Percentiles rank a stretch among this genome's conserved stretches.
Conservation (phyloP, 495 filamentous ascomycete species). For the Saxophila tyrrhenica region DNA sequence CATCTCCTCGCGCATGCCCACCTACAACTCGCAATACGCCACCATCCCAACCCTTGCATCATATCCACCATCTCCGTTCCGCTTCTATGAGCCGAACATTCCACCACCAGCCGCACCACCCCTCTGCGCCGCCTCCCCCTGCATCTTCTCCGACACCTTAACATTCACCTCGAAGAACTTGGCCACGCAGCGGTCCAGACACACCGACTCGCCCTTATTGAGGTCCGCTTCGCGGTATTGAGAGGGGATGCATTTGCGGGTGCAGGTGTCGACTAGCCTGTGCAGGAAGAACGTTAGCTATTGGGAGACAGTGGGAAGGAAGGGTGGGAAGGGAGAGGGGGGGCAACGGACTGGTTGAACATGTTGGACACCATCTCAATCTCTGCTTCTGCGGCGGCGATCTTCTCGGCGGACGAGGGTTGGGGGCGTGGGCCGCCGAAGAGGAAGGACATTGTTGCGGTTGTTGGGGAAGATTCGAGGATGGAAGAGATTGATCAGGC, state of each 20-base stretch:
- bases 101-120: conserved; percentile 35
- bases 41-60: too few species aligned
- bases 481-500: too few species aligned
- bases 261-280: conserved; percentile 78
- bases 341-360: conserved; percentile 67
- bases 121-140: conserved; percentile 47
- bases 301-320: not conserved
- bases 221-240: conserved; percentile 91
- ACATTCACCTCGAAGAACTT: conserved; percentile 98
- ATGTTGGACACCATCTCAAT: conserved; percentile 90
- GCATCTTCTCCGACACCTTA: conserved; percentile 81
- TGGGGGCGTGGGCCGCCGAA: conserved; percentile 67
- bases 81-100: conserved; percentile 2
- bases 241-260: conserved; percentile 78
- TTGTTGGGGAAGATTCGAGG: too few species aligned
- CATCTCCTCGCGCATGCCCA: too few species aligned
- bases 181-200: conserved; percentile 86
- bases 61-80: too few species aligned
- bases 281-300: not conserved
- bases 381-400: conserved; percentile 86
- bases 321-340: not conserved
- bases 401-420: conserved; percentile 89
- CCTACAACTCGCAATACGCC: too few species aligned
- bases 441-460: conserved; percentile 79
- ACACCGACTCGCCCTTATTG: conserved; percentile 96